Conservation (phyloP, 2,329 filamentous ascomycete genomes). For the Diplodia seriata region DNA sequence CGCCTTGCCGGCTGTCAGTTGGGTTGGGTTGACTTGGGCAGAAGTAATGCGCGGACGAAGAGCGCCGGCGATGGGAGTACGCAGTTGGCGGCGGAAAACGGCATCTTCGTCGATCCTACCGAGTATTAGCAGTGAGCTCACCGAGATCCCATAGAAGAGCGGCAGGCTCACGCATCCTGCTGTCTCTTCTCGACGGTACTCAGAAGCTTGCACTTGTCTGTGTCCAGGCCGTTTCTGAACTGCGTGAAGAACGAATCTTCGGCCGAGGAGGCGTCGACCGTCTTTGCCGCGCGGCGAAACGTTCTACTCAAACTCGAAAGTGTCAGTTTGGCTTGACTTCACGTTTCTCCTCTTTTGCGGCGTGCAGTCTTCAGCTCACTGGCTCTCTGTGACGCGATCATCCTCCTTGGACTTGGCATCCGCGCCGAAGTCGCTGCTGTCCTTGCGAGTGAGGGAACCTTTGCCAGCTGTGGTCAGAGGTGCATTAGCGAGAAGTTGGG, state of each 20-base stretch:
- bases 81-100: constrained; percentile 5
- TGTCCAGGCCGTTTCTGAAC: neutral
- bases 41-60: neutral
- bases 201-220: constrained; percentile 5
- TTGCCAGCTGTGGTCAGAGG: neutral
- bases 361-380: constrained; percentile 34
- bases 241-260: constrained; percentile 18
- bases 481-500: neutral
- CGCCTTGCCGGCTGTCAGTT: neutral
- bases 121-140: neutral
- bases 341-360: neutral
- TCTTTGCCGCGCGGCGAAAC: constrained; percentile 34
- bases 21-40: neutral
- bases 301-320: constrained; percentile 35
- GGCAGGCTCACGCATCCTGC: constrained; percentile 11
- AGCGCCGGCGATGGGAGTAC: constrained; percentile 3
- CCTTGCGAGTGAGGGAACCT: neutral
- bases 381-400: constrained; percentile 38
- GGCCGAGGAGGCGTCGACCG: neutral
- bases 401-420: constrained; percentile 29
- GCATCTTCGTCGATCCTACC: constrained; percentile 6
- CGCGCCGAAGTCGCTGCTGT: constrained; percentile 25
- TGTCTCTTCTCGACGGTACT: constrained; percentile 9
- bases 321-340: neutral
- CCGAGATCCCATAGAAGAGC: neutral